Evolutionary conservation across 106 monocot species (phyloP).

Genomic region (Allium cepa): DNA sequence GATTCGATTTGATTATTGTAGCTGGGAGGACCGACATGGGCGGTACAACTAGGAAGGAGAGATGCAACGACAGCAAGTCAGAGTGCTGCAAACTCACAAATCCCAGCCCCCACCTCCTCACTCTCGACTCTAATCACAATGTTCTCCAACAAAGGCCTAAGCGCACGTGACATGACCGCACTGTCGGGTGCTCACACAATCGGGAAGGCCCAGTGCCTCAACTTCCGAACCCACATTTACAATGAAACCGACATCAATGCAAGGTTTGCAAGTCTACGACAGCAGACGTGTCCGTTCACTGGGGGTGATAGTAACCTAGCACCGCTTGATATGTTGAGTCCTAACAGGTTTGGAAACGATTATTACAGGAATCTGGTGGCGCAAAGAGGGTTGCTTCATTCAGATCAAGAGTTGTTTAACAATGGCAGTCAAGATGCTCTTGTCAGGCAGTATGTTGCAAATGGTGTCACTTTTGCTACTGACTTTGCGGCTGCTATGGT

Average conservation of each 20-base stretch:
- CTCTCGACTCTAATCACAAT: slow-evolving; percentile 10
- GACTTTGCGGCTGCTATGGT: slow-evolving; percentile 6
- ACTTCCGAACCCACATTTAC: slow-evolving; percentile 27
- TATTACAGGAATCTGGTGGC: slow-evolving; percentile 18
- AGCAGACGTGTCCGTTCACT: background rate
- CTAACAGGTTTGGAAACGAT: slow-evolving; percentile 6
- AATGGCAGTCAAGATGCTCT: too few species aligned
- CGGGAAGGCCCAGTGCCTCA: slow-evolving; percentile 18
- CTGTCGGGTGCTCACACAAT: slow-evolving; percentile 40
- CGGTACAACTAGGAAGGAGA: slow-evolving; percentile 20
- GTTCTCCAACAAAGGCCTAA: slow-evolving; percentile 23
- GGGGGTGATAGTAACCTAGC: slow-evolving; percentile 11
- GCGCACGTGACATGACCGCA: slow-evolving; percentile 26
- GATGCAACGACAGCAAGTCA: slow-evolving; percentile 30
- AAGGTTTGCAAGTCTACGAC: background rate
- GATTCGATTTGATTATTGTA: background rate
- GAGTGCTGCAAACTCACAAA: slow-evolving; percentile 14
- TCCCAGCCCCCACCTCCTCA: slow-evolving; percentile 9
- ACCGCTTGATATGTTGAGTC: slow-evolving; percentile 10
- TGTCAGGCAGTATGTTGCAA: too few species aligned
- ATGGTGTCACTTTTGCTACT: too few species aligned
- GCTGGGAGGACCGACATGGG: slow-evolving; percentile 34
- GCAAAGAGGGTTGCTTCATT: slow-evolving; percentile 2
- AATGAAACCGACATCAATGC: slow-evolving; percentile 22
- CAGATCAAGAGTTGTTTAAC: slow-evolving; percentile 6